Conservation (phyloP, 371 early-diverging fungal genomes). For the Lichtheimia hyalospora region DNA sequence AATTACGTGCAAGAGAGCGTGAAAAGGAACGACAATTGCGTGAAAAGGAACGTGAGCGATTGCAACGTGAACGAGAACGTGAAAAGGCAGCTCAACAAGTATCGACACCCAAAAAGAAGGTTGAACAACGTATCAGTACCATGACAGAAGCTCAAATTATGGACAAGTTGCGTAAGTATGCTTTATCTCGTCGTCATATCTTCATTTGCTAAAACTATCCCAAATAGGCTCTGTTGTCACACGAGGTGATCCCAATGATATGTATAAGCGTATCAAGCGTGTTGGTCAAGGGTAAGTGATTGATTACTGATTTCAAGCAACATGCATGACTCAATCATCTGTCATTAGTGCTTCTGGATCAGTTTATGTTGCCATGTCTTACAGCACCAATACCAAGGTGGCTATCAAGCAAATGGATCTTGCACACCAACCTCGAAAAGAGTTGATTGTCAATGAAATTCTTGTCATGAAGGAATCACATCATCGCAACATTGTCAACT, state of each 20-base stretch:
- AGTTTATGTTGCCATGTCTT: slow-evolving; percentile 84
- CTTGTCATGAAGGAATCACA: slow-evolving; percentile 94
- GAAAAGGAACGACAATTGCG: slow-evolving; percentile 21
- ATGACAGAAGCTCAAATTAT: slow-evolving; percentile 92
- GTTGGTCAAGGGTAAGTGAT: slow-evolving; percentile 90
- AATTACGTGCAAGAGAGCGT: slow-evolving; percentile 30
- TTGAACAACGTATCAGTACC: slow-evolving; percentile 76
- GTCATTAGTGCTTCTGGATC: slow-evolving; percentile 87
- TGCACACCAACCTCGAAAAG: slow-evolving; percentile 89
- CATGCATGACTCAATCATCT: too few species aligned
- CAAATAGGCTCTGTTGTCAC: slow-evolving; percentile 69
- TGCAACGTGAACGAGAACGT: slow-evolving; percentile 22
- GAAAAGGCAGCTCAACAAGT: slow-evolving; percentile 30
- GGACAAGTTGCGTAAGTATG: slow-evolving; percentile 73
- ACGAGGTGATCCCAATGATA: slow-evolving; percentile 79
- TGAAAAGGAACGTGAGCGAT: slow-evolving; percentile 12
- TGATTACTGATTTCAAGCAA: too few species aligned
- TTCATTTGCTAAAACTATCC: not conserved
- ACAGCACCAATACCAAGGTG: slow-evolving; percentile 70
- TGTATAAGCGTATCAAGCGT: slow-evolving; percentile 88
- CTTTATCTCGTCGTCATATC: not conserved
- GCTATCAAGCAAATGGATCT: slow-evolving; percentile 99
- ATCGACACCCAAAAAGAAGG: slow-evolving; percentile 50
- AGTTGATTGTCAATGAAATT: slow-evolving; percentile 96
- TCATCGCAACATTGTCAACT: slow-evolving; percentile 96